Evolutionary conservation across 805 yeast species (phyloP).

Genomic region (Metschnikowia koreensis): DNA sequence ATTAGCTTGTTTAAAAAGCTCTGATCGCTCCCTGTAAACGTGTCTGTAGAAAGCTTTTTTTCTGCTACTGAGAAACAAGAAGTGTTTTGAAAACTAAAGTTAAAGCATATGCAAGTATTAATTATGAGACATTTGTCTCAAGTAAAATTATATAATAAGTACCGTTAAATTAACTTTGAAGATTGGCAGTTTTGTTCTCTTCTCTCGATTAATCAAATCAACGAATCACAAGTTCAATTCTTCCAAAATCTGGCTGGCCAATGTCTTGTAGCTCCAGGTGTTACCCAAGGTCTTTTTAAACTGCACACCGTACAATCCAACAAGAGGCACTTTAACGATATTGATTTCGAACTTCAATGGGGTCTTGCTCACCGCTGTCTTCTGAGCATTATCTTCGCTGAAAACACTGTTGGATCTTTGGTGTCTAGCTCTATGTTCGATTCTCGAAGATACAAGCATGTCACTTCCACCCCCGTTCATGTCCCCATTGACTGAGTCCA

Average conservation of each 20-base stretch:
- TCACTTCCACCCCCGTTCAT: slow-evolving; percentile 52
- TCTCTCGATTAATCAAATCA: background rate
- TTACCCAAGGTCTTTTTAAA: slow-evolving; percentile 91
- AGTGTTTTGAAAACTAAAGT: too few species aligned
- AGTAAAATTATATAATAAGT: too few species aligned
- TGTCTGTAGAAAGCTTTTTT: too few species aligned
- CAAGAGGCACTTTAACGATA: slow-evolving; percentile 87
- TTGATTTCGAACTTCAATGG: slow-evolving; percentile 89
- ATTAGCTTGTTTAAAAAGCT: too few species aligned
- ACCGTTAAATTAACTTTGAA: too few species aligned
- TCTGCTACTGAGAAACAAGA: too few species aligned
- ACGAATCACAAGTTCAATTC: slow-evolving; percentile 55
- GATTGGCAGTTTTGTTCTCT: background rate
- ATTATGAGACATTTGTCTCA: too few species aligned
- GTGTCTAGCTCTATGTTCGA: slow-evolving; percentile 50
- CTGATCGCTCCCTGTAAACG: too few species aligned
- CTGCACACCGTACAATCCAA: slow-evolving; percentile 89
- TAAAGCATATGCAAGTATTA: too few species aligned
- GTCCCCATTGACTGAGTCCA: slow-evolving; percentile 53
- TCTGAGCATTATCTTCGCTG: slow-evolving; percentile 17
- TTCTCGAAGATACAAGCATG: slow-evolving; percentile 58
- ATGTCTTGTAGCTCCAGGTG: slow-evolving; percentile 90
- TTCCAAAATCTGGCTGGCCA: slow-evolving; percentile 80
- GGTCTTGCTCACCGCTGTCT: slow-evolving; percentile 22
- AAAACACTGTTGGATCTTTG: slow-evolving; percentile 28